Percentiles rank a stretch among this genome's conserved stretches.
phyloP scores from a whole-genome alignment of 306 rosid genomes.

The Adenanthera pavonina region DNA sequence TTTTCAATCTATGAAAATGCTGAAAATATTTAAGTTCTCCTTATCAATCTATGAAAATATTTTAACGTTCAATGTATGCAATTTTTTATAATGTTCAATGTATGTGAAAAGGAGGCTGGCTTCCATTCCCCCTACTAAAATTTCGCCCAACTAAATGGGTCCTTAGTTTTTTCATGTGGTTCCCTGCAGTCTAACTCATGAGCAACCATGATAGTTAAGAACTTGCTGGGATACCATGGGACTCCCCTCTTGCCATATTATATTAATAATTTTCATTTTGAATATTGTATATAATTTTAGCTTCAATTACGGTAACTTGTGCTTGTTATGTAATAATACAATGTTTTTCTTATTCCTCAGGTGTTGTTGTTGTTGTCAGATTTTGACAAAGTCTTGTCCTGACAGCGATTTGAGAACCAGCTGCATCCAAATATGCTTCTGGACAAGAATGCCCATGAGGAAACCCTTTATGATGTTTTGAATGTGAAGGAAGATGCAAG shows the following conservation, averaged over 20 bases:
- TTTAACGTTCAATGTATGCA: too few relatives aligned
- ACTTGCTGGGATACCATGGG: neutral
- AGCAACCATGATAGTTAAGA: neutral
- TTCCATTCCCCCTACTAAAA: neutral
- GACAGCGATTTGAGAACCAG: conserved; percentile 29
- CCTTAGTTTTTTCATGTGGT: neutral
- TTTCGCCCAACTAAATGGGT: too few relatives aligned
- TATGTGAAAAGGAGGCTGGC: too few relatives aligned
- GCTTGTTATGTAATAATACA: conserved; percentile 3
- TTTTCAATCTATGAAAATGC: too few relatives aligned
- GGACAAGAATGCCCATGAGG: conserved; percentile 46
- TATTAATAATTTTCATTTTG: neutral
- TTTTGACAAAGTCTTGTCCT: conserved; percentile 34
- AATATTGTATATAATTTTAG: conserved; percentile 7
- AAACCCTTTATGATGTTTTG: conserved; percentile 73
- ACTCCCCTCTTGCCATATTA: neutral
- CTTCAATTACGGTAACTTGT: neutral
- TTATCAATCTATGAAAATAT: too few relatives aligned
- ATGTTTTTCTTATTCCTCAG: conserved; percentile 22
- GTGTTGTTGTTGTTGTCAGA: conserved; percentile 12
- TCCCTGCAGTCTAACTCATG: neutral
- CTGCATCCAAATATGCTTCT: conserved; percentile 50
- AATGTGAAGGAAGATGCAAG: conserved; percentile 74
- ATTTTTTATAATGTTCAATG: too few relatives aligned
- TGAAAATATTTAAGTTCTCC: too few relatives aligned